phyloP scores from a whole-genome alignment of 768 basidiomycete genomes.

The Mycena filopes region DNA sequence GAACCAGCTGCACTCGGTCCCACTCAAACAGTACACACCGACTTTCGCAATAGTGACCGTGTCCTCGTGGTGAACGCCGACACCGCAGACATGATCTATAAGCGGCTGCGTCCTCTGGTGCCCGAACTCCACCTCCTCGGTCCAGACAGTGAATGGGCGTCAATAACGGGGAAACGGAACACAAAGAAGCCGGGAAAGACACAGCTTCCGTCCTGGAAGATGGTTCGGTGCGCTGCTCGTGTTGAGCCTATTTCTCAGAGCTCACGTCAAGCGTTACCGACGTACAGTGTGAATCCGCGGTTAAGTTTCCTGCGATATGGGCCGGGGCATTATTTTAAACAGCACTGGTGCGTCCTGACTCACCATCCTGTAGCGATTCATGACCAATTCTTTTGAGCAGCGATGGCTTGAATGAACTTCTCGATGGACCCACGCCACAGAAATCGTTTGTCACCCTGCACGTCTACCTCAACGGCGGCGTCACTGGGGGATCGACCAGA shows the following conservation, averaged over 20 bases:
- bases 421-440: constrained; percentile 43
- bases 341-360: constrained; percentile 33
- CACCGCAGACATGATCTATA: constrained; percentile 47
- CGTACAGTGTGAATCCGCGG: constrained; percentile 51
- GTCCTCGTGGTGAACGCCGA: constrained; percentile 50
- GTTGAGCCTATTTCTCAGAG: neutral
- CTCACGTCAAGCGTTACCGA: neutral
- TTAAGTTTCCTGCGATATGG: constrained; percentile 57
- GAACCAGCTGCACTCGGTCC: constrained; percentile 46
- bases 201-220: constrained; percentile 46
- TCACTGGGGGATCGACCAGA: constrained; percentile 48
- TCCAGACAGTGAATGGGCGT: constrained; percentile 45
- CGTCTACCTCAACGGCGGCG: constrained; percentile 51
- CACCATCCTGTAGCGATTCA: too few species aligned
- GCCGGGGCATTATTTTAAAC: constrained; percentile 52
- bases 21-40: constrained; percentile 46
- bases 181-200: constrained; percentile 29
- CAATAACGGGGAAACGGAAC: constrained; percentile 41
- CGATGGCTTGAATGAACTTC: constrained; percentile 49
- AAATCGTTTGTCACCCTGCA: constrained; percentile 56
- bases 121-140: constrained; percentile 49
- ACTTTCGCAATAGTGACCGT: constrained; percentile 53
- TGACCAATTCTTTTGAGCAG: neutral
- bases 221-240: constrained; percentile 44
- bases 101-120: constrained; percentile 49